Conservation (phyloP, 768 basidiomycete genomes). For the Kwoniella sp. region DNA sequence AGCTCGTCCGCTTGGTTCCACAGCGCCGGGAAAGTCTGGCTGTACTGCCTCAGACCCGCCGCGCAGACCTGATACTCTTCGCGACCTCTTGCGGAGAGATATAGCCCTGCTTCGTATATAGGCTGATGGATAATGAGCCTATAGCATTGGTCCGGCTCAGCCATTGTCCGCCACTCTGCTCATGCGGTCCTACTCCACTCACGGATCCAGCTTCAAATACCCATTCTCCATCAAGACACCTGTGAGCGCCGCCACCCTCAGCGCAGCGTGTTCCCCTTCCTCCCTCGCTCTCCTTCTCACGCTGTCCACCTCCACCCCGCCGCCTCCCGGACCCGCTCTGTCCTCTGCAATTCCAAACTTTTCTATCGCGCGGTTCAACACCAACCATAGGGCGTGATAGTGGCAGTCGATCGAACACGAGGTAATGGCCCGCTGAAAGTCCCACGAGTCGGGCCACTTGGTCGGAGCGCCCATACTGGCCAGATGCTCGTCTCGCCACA, state of each 20-base stretch:
- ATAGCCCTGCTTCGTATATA: conserved; percentile 74
- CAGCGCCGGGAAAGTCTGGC: conserved; percentile 62
- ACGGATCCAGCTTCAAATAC: conserved; percentile 58
- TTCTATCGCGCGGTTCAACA: conserved; percentile 72
- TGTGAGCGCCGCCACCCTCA: conserved; percentile 83
- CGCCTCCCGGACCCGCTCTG: conserved; percentile 57
- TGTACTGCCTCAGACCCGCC: conserved; percentile 79
- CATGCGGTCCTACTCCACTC: conserved; percentile 12
- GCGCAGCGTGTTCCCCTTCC: conserved; percentile 77
- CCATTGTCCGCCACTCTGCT: too few species aligned
- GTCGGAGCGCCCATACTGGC: conserved; percentile 77
- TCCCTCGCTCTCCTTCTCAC: conserved; percentile 45
- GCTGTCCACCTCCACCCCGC: conserved; percentile 60
- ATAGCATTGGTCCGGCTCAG: too few species aligned
- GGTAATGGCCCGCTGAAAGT: conserved; percentile 73
- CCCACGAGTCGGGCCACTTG: conserved; percentile 80
- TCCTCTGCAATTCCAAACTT: conserved; percentile 78
- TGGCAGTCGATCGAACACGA: conserved; percentile 57
- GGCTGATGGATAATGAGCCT: conserved; percentile 86
- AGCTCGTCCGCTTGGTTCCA: conserved; percentile 72
- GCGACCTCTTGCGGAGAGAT: conserved; percentile 76
- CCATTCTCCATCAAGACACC: conserved; percentile 80
- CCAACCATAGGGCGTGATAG: conserved; percentile 89
- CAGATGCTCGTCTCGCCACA: conserved; percentile 75
- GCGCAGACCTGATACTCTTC: conserved; percentile 80